Percentiles rank a stretch among this genome's conserved stretches.
Evolutionary conservation across 345 rosid genomes (phyloP).

Genomic region (Nephelium lappaceum): DNA sequence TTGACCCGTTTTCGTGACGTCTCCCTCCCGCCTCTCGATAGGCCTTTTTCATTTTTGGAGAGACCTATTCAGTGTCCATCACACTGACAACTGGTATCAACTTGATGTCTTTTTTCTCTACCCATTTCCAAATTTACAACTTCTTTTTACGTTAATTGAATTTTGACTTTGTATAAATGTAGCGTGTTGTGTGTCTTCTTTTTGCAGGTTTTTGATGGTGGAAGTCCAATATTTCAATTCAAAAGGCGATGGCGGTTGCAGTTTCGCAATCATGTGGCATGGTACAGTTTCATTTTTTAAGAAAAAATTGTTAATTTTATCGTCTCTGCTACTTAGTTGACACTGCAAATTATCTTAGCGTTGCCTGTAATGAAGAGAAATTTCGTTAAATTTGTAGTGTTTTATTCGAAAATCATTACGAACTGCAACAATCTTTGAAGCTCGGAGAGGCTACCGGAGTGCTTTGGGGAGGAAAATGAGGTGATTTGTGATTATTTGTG

Average conservation of each 20-base stretch:
- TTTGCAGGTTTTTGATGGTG: slow-evolving; percentile 17
- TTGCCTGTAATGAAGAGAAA: neutral
- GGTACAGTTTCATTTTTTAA: slow-evolving; percentile 4
- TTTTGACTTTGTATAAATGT: neutral
- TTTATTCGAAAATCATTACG: slow-evolving; percentile 42
- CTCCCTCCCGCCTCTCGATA: slow-evolving; percentile 16
- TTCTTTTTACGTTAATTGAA: neutral
- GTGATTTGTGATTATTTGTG: slow-evolving; percentile 16
- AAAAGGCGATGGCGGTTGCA: slow-evolving; percentile 26
- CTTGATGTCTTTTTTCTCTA: neutral
- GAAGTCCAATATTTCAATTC: slow-evolving; percentile 18
- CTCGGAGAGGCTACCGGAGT: slow-evolving; percentile 46
- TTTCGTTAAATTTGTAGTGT: slow-evolving; percentile 35
- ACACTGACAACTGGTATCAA: neutral
- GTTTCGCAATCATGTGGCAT: slow-evolving; percentile 19
- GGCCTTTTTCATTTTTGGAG: neutral
- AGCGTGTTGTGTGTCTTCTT: neutral
- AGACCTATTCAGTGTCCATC: neutral
- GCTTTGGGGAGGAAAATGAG: slow-evolving; percentile 46
- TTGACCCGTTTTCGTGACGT: too few relatives aligned
- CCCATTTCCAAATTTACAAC: neutral
- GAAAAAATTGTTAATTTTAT: too few relatives aligned
- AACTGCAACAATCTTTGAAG: slow-evolving; percentile 41
- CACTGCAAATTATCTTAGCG: neutral
- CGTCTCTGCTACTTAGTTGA: neutral